Base-by-base conservation (phyloP, 2,329 filamentous ascomycete genomes). In the Allantophomopsis lycopodina region DNA sequence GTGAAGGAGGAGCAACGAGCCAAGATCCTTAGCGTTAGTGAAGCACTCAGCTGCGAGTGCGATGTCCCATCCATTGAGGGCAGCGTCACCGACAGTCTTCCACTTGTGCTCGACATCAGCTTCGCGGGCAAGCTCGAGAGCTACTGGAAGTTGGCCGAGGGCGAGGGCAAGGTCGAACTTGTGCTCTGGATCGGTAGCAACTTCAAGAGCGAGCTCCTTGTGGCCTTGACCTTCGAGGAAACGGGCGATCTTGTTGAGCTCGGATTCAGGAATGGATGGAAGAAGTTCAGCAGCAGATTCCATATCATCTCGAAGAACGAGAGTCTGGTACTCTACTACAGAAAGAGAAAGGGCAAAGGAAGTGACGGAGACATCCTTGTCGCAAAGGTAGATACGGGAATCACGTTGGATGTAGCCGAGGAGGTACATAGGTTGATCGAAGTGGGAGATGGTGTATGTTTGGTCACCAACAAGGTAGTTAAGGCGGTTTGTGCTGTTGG, bases 381-480 rank as follows among this genome's bases (percentile, higher is more conserved):
- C 89, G 47, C 83, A 82, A 38, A 98, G 71, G 61, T 98, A 98
- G 50, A 96, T 84, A 47, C 86, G 74, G n/a, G 86, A 89, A 60
- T 98, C 91, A 46, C 91, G 77, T 51, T 91, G 85, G 37, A 98
- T 84, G 60, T 98, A 98, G 37, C 91, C 89, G 20, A 98, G 73
- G 18, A 94, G 74, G 61, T 96, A 98, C 79, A 93, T 87, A 18
- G 87, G 77, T 57, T 88, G 81, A 61, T 98, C 91, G 54, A 95
- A 96, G 63, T 96, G 89, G 11, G 88, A 91, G 48, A 98, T 83
- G 3, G 89, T 95, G 69, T 96, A 95, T 12, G 87, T 94, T 64
- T 96, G 88, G 62, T 96, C 91, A 48, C 91, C 91, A 12, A 98
- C 89, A 16, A 98, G 76, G 65, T 96, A 96, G 68, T 96, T 96